Base-by-base conservation (phyloP, 331 rosid species). In the Phaseolus coccineus region DNA sequence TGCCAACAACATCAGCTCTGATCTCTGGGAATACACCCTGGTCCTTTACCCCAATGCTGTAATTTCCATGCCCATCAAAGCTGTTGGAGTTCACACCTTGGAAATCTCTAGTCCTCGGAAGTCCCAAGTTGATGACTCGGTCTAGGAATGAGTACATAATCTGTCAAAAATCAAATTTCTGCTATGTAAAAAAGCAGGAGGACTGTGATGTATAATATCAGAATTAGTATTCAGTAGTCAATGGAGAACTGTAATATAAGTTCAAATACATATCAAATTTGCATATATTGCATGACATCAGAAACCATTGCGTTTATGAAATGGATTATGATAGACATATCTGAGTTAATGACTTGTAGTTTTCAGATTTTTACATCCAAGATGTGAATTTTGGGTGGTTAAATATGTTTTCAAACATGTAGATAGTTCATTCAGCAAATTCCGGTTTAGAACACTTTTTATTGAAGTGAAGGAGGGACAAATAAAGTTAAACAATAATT, bases 81-180 rank as follows among this genome's bases (percentile, higher is more conserved):
- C 99, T 93, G 76, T 81, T 88, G 16, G 91, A 12, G 80, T 90
- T 90, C 77, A 95, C 33, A 46, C 99, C 99, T 81, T 95, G 99
- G 80, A 95, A 95, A 88, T 95, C 99, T 86, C 99, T 89, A 57
- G 98, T 87, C 82, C 99, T 89, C 5, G 99, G 97, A 88, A 95
- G 87, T 66, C 94, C 99, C 85, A 95, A 87, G 91, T 95, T 95
- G 78, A 95, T 78, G 10, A 93, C 87, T 13, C 98, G 94, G 81
- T 95, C 98, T 8, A 95, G 85, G 87, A 95, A 95, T 7, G 96
- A 84, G 82, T 79, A 89, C 97, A 95, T 95, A 67, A 89, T 59
- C 99, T 95, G 80, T 65, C 77, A 37, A 79, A 76, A 74, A 72
- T 39, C 51, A 47, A 81, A 37, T 37, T 37, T 37, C 42, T 5